Evolutionary conservation across 805 yeast species (phyloP), one percentile per base, ranked within the genome.

Genomic region (Sugiyamaella boreocaroliniensis): DNA sequence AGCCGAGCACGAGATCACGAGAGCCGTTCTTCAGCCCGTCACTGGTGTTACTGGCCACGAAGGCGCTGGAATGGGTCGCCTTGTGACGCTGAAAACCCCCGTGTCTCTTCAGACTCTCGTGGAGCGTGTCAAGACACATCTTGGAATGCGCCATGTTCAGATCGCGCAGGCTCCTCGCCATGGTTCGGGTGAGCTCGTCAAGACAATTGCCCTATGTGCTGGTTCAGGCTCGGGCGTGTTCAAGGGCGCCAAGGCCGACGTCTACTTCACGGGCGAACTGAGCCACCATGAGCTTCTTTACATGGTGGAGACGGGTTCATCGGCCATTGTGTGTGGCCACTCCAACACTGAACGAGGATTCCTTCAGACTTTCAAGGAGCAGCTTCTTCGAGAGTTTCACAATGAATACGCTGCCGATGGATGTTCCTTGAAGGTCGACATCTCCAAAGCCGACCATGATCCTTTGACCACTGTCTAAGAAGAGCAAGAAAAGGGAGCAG

Each of bases 271-370:
- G 0, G 99, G 99, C 1, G 99, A 93, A 65, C 70, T 93, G 59
- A 84, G 96, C 20, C 99, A 93, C 63, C 99, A 93, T 64, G 97
- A 93, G 66, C 85, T 86, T 9, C 75, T 93, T 41, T 78, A 69
- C 53, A 74, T 83, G 58, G 80, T 76, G 47, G 98, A 92, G 61
- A 61, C 71, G 14, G 96, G 96, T 0, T 73, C 80, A 15, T 73
- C 81, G 9, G 88, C 89, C 2, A 74, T 93, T 46, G 79, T 81
- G 2, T 86, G 95, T 61, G 92, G 92, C 62, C 99, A 93, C 64
- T 79, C 95, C 16, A 92, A 92, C 66, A 88, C 97, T 0, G 99
- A 93, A 68, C 75, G 99, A 52, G 96, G 95, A 0, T 93, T 83
- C 64, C 71, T 93, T 56, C 45, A 63, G 20, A 75, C 70, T 1